phyloP scores from a whole-genome alignment of 106 monocot species.

The Chionographis japonica region DNA sequence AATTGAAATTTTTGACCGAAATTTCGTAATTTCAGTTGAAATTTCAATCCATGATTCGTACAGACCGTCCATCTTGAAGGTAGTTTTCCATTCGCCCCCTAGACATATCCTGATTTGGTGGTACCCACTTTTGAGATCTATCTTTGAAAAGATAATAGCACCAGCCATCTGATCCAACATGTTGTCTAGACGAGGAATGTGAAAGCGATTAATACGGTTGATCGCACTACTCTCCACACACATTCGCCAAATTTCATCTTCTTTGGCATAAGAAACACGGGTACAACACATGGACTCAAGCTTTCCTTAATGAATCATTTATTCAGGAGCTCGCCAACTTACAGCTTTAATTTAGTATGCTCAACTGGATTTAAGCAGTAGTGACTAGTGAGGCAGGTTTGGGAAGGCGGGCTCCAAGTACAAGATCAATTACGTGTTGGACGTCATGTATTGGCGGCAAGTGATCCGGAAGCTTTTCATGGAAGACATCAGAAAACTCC shows the following conservation, averaged over 20 bases:
- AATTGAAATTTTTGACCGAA: too few species aligned
- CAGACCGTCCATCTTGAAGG: neutral
- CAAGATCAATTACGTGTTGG: conserved; percentile 1
- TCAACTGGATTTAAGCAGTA: neutral
- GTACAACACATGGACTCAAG: neutral
- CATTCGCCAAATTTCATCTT: neutral
- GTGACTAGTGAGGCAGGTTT: neutral
- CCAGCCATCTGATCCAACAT: too few species aligned
- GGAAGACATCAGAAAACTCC: neutral
- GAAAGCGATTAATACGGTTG: too few species aligned
- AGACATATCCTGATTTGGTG: neutral
- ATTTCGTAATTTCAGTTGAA: too few species aligned
- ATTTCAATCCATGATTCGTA: neutral
- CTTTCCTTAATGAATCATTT: neutral
- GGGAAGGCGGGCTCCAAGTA: neutral
- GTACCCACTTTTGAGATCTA: neutral
- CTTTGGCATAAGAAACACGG: neutral
- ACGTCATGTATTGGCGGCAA: conserved; percentile 2
- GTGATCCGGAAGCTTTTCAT: neutral
- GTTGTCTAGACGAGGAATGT: too few species aligned
- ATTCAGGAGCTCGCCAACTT: neutral
- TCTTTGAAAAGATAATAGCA: too few species aligned
- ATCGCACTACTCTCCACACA: too few species aligned
- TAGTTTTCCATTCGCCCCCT: neutral
- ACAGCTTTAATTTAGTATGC: neutral